Base-by-base conservation (phyloP, 495 filamentous ascomycete genomes). In the Alectoria sarmentosa region DNA sequence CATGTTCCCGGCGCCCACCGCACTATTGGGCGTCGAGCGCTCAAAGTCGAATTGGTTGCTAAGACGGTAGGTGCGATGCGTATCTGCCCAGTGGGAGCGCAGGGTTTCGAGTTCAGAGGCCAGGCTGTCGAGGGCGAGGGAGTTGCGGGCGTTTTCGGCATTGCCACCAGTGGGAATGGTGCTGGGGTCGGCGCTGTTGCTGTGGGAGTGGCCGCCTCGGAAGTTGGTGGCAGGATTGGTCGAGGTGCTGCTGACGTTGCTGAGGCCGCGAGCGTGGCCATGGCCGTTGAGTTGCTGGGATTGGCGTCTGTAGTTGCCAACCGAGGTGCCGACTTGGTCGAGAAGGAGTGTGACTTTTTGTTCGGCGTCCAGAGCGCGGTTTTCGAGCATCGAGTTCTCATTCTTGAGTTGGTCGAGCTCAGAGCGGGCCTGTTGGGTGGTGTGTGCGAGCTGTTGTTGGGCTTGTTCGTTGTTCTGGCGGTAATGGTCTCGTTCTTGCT, bases 301-400 rank as follows among this genome's bases (percentile, higher is more conserved):
- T 71, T 89, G 92, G 57, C 94, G 87, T 55, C 94, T 89, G 75
- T 96, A 97, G 70, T 93, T 94, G 74, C 93, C 92, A 21, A 99
- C 94, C 4, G 90, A 95, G 19, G 84, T 84, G 71, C 92, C 92
- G 38, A 99, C 90, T 70, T 97, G 93, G 73, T 98, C 91, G 34
- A 99, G 84, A 28, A 98, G 84, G 72, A 96, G 84, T 48, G 88
- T 89, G 56, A 98, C 95, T 69, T 93, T 95, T 54, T 90, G 84
- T 76, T 99, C 94, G 17, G 94, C 94, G 71, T 96, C 92, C 38
- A 86, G 78, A 14, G 92, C 93, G 44, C 93, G 86, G 34, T 79
- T 80, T 70, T 96, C 94, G 1, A 98, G 83, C 61, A 86, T 74
- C 0, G 74, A 75, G 70, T 98, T 96, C 72, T 96, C 90, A 52